Base-by-base conservation (phyloP, 495 filamentous ascomycete species). In the Lasiosphaeris hirsuta region DNA sequence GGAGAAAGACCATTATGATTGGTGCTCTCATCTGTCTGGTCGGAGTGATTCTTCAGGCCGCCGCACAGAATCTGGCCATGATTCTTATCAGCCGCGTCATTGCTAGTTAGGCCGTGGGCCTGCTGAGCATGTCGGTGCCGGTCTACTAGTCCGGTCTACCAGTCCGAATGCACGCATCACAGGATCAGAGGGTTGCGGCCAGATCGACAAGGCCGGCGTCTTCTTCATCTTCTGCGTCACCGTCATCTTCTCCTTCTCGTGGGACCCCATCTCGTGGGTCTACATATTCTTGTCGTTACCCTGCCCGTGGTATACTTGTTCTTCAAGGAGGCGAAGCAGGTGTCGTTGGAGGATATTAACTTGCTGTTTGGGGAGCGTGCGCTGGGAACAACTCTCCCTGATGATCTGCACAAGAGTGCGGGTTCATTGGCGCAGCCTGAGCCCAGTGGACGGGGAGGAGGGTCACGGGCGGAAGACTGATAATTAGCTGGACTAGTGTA, bases 301-400 rank as follows among this genome's bases (percentile, higher is more conserved):
- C 52, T 71, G 44, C 68, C 68, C 0, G 69, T 75, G 0, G 72
- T 85, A 8, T 82, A 73, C 63, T 69, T n/a, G n/a, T n/a, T 80
- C 37, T 83, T 82, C 63, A 76, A 75, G 44, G 81, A 85, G 63
- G 84, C 81, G 0, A 83, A 81, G 48, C 75, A 78, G 50, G 70
- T 83, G 38, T 74, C 73, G 0, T 64, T 85, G 1, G 82, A 85
- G 56, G 80, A 82, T 52, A 83, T 84, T 56, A 81, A 85, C 70
- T 47, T 80, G 14, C 62, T 83, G 35, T 82, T 84, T 66, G 81
- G 75, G 0, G 76, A 75, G 43, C 62, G 76, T 1, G 74, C 78
- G 3, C 60, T 80, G 15, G 77, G 78, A 7, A 67, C 66, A 7
- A 67, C 66, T 0, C 59, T 78, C 46, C 73, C 75, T 1, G 70